A percentile compares a stretch with the other conserved stretches of the same genome.
Evolutionary conservation across 192 early-diverging fungal genomes (phyloP).

Genomic region (Paraglomus brasilianum): DNA sequence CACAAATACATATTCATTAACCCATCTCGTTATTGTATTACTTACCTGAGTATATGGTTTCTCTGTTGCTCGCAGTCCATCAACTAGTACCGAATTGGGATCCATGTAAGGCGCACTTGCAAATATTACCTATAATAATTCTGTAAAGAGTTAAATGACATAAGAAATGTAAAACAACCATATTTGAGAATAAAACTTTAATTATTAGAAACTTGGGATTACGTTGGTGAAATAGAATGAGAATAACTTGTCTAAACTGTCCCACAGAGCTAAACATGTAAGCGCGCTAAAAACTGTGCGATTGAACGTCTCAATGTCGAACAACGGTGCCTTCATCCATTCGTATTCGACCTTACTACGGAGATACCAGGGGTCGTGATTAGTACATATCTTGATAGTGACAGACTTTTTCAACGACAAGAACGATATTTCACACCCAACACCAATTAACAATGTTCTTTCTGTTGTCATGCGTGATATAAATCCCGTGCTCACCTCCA

Average conservation of each 20-base stretch:
- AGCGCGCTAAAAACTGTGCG: background rate
- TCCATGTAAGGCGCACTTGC: slow-evolving; percentile 19
- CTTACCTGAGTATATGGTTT: slow-evolving; percentile 22
- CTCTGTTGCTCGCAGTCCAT: slow-evolving; percentile 14
- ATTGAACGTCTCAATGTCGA: slow-evolving; percentile 17
- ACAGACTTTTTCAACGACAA: background rate
- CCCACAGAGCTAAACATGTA: slow-evolving; percentile 6
- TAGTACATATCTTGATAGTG: background rate
- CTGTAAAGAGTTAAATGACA: background rate
- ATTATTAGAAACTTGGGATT: no score
- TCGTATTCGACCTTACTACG: slow-evolving; percentile 7
- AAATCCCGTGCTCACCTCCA: background rate
- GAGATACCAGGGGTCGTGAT: background rate
- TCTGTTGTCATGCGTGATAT: slow-evolving; percentile 4
- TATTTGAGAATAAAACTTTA: no score
- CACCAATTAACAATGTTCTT: background rate
- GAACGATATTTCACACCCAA: background rate
- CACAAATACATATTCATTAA: no score
- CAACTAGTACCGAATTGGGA: slow-evolving; percentile 14
- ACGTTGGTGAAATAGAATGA: no score
- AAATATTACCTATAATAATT: slow-evolving; percentile 10
- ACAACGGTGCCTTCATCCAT: slow-evolving; percentile 18
- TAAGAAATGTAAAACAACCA: background rate
- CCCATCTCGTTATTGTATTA: background rate
- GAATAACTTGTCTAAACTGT: background rate